Evolutionary conservation across 768 basidiomycete species (phyloP).

Genomic region (Pulveroboletus sp.): DNA sequence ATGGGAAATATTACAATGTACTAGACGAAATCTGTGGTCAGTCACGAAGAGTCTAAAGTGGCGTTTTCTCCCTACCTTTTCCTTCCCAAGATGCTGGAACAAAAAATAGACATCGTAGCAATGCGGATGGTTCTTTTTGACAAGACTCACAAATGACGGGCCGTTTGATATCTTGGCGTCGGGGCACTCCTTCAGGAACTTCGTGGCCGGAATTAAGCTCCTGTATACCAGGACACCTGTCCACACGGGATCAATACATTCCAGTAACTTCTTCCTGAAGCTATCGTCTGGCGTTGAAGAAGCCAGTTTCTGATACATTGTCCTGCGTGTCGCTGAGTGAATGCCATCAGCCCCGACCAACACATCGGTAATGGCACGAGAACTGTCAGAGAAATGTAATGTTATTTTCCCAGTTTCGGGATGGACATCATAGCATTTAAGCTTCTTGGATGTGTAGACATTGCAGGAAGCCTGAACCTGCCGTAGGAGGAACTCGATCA

Average conservation of each 20-base stretch:
- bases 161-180: conserved; percentile 22
- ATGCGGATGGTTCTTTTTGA: not conserved
- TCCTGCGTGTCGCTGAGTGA: conserved; percentile 33
- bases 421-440: conserved; percentile 27
- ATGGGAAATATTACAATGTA: conserved; percentile 41
- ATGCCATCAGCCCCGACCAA: conserved; percentile 45
- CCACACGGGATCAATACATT: conserved; percentile 35
- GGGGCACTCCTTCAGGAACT: conserved; percentile 31
- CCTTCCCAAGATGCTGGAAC: conserved; percentile 24
- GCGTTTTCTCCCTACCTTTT: conserved; percentile 5
- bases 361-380: conserved; percentile 35
- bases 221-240: conserved; percentile 40
- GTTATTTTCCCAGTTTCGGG: conserved; percentile 23
- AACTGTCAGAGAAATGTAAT: conserved; percentile 38
- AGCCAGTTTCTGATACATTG: conserved; percentile 23
- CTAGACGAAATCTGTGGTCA: conserved; percentile 20
- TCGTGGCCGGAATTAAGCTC: conserved; percentile 32
- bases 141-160: conserved; percentile 21
- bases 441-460: conserved; percentile 35
- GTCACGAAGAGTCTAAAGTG: not conserved
- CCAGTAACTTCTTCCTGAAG: conserved; percentile 8
- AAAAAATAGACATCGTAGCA: not conserved
- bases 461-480: conserved; percentile 27
- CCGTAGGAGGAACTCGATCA: conserved; percentile 33
- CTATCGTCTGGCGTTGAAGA: conserved; percentile 1